These are phyloP conservation scores for Penicillium hesseltinei DNA, from an alignment of 2,329 filamentous ascomycete genomes.

Conservation along the genomic window DNA sequence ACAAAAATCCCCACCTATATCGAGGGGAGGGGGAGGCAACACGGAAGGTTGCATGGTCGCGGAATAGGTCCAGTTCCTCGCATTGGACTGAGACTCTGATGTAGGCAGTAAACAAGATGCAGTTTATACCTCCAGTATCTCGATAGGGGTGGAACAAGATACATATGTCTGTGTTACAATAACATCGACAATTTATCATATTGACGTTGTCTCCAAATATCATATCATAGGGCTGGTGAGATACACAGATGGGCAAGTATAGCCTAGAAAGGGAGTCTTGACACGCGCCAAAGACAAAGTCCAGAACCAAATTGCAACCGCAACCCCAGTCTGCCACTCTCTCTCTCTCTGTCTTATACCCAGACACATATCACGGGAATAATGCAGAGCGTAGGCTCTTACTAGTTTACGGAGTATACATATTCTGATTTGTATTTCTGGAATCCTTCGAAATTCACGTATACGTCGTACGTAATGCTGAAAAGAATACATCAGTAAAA, in stretches of 20 bases:
- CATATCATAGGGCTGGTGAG: neutral
- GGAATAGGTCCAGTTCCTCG: neutral
- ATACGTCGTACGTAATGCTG: neutral
- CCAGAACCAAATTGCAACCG: slow-evolving; percentile 1
- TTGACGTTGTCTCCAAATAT: neutral
- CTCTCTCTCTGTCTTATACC: neutral
- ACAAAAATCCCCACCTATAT: neutral
- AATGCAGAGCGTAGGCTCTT: neutral
- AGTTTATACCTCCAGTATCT: neutral
- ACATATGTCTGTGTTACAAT: neutral
- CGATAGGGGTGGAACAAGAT: neutral
- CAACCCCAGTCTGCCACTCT: neutral
- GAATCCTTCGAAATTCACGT: too few relatives aligned
- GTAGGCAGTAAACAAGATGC: neutral
- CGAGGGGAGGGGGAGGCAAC: slow-evolving; percentile 1
- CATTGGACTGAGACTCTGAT: neutral
- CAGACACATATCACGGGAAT: neutral
- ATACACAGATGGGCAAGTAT: neutral
- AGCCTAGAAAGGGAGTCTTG: neutral
- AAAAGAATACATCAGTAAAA: neutral
- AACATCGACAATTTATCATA: neutral
- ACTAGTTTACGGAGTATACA: neutral
- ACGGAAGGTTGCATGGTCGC: slow-evolving; percentile 3
- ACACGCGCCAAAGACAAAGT: slow-evolving; percentile 1
- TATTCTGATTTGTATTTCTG: neutral